Percentiles rank a stretch among this genome's conserved stretches.
Conservation (phyloP, 768 basidiomycete genomes). For the Zangia roseola region DNA sequence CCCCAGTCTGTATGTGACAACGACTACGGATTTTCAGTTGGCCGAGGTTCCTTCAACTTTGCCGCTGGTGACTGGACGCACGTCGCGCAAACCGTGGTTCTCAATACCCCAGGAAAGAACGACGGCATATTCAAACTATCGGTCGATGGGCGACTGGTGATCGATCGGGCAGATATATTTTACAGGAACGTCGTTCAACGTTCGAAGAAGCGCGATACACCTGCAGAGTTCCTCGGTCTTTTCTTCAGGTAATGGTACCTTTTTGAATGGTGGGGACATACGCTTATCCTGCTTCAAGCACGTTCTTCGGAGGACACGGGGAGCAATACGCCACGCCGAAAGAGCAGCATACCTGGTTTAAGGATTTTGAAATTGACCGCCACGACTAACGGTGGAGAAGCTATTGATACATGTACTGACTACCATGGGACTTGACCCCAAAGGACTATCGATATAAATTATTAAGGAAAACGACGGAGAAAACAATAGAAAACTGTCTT, state of each 20-base stretch:
- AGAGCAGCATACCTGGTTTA: constrained; percentile 79
- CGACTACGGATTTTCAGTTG: constrained; percentile 72
- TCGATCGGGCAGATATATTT: constrained; percentile 56
- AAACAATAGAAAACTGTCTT: too few species aligned
- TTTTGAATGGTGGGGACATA: not conserved
- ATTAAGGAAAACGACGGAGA: too few species aligned
- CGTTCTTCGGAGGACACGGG: constrained; percentile 80
- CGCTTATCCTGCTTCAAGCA: constrained; percentile 38
- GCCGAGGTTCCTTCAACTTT: constrained; percentile 69
- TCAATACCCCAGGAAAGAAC: constrained; percentile 73
- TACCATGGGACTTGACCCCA: too few species aligned
- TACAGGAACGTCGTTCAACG: constrained; percentile 49
- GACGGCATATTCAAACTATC: constrained; percentile 65
- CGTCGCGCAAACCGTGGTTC: constrained; percentile 61
- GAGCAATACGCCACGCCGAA: constrained; percentile 63
- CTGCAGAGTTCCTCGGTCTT: constrained; percentile 49
- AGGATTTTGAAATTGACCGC: constrained; percentile 53
- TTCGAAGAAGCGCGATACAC: not conserved
- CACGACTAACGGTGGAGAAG: constrained; percentile 11
- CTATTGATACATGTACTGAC: too few species aligned
- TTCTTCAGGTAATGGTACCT: constrained; percentile 68
- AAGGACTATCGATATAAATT: too few species aligned
- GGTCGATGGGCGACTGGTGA: constrained; percentile 57
- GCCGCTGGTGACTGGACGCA: constrained; percentile 66
- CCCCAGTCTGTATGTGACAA: constrained; percentile 61